Conservation (phyloP, 2,329 filamentous ascomycete species). For the Neocucurbitaria cava region DNA sequence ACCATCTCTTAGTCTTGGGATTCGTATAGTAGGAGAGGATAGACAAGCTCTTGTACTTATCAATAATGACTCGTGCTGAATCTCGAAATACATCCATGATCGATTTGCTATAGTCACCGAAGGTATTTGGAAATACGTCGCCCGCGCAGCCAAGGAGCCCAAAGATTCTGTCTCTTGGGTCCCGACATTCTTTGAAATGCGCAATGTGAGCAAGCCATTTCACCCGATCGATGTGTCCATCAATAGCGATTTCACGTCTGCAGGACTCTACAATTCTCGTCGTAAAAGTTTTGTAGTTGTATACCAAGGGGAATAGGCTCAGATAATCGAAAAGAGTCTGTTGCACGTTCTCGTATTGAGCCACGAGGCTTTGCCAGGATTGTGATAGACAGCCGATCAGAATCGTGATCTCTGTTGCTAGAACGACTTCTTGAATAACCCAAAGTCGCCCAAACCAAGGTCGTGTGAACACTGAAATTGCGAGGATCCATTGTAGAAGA, state of each 20-base stretch:
- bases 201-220: not conserved
- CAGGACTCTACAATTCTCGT: not conserved
- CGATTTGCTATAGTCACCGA: not conserved
- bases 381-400: not conserved
- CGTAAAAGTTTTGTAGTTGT: no score
- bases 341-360: no score
- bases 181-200: not conserved
- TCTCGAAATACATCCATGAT: not conserved
- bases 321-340: no score
- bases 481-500: not conserved
- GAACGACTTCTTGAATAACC: not conserved
- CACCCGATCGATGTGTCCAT: not conserved
- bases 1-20: not conserved
- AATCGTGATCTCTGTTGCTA: not conserved
- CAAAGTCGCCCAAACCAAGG: not conserved
- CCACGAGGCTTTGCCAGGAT: not conserved
- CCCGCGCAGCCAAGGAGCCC: not conserved
- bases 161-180: not conserved
- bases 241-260: not conserved
- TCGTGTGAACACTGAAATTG: not conserved
- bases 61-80: not conserved
- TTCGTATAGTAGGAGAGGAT: not conserved
- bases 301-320: not conserved
- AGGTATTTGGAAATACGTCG: not conserved
- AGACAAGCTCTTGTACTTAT: not conserved